phyloP scores from a whole-genome alignment of 345 rosid genomes.

The Turritis glabra region DNA sequence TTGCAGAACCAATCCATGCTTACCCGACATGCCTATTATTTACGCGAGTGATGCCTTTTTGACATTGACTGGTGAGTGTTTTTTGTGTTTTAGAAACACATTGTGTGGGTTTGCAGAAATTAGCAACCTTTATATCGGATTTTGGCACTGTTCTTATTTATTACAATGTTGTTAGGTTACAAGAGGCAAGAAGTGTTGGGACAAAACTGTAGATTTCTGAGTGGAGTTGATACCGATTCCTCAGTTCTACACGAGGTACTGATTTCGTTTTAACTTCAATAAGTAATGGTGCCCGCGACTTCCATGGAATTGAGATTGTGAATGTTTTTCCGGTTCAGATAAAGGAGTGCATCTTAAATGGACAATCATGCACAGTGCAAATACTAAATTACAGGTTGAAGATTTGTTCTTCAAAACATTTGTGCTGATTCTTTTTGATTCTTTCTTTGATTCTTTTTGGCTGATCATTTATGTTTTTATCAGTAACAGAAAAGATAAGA shows the following conservation, averaged over 20 bases:
- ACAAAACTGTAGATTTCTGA: conserved; percentile 64
- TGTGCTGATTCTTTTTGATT: neutral
- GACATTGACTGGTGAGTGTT: conserved; percentile 69
- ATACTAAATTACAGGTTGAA: conserved; percentile 93
- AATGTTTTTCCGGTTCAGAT: conserved; percentile 50
- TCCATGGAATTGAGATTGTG: neutral
- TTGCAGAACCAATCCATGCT: conserved; percentile 76
- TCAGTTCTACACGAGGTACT: conserved; percentile 56
- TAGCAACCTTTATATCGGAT: neutral
- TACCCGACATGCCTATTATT: conserved; percentile 79
- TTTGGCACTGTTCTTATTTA: neutral
- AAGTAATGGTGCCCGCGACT: neutral
- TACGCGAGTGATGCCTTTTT: conserved; percentile 93
- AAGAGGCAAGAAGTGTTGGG: conserved; percentile 86
- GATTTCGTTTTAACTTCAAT: neutral
- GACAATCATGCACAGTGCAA: conserved; percentile 87
- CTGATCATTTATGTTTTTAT: conserved; percentile 29
- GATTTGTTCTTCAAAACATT: neutral
- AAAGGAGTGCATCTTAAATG: conserved; percentile 59
- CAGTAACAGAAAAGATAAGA: conserved; percentile 72
- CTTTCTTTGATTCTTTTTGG: conserved; percentile 37
- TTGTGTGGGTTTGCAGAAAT: neutral
- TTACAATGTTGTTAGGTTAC: conserved; percentile 52
- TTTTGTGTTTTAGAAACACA: conserved; percentile 3
- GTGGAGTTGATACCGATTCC: conserved; percentile 73